Conservation (phyloP, 345 rosid species). For the Citrus maxima region DNA sequence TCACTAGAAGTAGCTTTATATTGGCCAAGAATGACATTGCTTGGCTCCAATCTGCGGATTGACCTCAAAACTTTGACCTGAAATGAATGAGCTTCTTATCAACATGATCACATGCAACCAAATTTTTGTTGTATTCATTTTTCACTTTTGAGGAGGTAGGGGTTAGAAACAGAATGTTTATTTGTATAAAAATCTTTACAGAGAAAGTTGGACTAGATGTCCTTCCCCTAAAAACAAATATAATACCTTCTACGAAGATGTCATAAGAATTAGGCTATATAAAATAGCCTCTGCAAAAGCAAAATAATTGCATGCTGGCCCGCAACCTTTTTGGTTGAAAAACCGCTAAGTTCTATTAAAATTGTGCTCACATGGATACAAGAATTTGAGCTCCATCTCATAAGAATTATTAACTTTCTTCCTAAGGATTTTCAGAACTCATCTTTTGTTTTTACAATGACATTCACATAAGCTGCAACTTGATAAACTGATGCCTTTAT, state of each 20-base stretch:
- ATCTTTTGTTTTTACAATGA: background rate
- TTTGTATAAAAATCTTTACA: no score
- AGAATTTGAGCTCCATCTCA: background rate
- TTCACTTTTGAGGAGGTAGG: no score
- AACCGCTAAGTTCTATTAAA: background rate
- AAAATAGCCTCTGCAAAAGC: no score
- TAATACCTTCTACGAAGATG: no score
- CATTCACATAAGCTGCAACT: background rate
- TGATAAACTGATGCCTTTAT: background rate
- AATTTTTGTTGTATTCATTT: no score
- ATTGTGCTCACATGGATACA: background rate
- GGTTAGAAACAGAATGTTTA: background rate
- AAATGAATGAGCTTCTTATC: constrained; percentile 18
- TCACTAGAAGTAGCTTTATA: constrained; percentile 36
- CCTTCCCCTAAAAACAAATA: no score
- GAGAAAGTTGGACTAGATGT: no score
- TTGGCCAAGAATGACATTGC: constrained; percentile 73
- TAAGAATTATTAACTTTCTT: background rate
- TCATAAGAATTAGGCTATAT: no score
- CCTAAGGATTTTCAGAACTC: background rate
- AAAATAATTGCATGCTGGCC: background rate
- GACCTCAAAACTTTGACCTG: constrained; percentile 80
- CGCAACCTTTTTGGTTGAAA: background rate
- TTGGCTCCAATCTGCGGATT: constrained; percentile 47
- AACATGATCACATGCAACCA: background rate